Evolutionary conservation across 495 filamentous ascomycete species (phyloP).

Genomic region (Lentithecium fluviatile): DNA sequence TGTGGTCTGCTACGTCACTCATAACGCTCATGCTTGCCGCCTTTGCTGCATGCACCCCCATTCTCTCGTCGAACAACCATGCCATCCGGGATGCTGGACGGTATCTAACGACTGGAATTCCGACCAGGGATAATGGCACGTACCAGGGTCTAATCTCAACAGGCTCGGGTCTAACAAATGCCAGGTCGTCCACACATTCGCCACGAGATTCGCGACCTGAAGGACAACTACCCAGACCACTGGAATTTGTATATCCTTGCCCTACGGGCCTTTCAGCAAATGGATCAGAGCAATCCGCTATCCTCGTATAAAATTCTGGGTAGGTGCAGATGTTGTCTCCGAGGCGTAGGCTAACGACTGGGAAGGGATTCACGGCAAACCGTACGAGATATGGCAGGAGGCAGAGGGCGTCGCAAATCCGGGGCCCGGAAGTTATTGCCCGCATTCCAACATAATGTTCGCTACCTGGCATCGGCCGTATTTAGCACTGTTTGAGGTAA

Average conservation of each 20-base stretch:
- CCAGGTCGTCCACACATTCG: constrained; percentile 25
- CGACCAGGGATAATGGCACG: background rate
- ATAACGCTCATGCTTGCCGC: too few relatives aligned
- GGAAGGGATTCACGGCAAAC: constrained; percentile 54
- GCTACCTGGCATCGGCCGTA: constrained; percentile 31
- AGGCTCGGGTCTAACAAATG: background rate
- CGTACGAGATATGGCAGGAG: constrained; percentile 51
- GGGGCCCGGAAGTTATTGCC: constrained; percentile 48
- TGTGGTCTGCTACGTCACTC: too few relatives aligned
- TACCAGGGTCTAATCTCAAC: background rate
- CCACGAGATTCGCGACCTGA: constrained; percentile 22
- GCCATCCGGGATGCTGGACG: too few relatives aligned
- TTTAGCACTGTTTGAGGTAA: constrained; percentile 29
- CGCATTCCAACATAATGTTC: constrained; percentile 23
- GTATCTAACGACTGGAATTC: too few relatives aligned
- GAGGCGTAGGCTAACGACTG: background rate
- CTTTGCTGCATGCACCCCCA: too few relatives aligned
- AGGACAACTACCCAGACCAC: constrained; percentile 24
- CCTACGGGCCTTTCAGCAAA: constrained; percentile 10
- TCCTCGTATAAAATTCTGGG: constrained; percentile 54
- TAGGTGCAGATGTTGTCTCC: constrained; percentile 30
- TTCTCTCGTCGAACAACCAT: too few relatives aligned
- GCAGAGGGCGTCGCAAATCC: constrained; percentile 39
- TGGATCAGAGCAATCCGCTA: constrained; percentile 43
- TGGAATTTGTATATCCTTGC: constrained; percentile 30